These are phyloP conservation scores for Sphaerostilbella broomeana DNA, from an alignment of 2,329 filamentous ascomycete species.

Conservation along the genomic window DNA sequence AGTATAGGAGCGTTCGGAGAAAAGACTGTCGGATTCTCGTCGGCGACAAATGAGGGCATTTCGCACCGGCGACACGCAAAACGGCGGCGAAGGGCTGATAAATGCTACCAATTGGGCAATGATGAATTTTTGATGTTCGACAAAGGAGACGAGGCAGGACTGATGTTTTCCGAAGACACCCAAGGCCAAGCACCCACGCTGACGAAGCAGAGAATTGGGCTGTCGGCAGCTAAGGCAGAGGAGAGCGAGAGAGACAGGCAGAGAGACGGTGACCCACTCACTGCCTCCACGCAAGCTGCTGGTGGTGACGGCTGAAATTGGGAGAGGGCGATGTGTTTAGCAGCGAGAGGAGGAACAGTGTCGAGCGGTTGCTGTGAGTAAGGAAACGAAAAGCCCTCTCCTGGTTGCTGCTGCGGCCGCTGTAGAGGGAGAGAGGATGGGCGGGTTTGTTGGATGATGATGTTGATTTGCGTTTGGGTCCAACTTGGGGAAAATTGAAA, in stretches of 20 bases:
- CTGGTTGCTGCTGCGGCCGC: neutral
- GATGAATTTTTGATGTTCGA: constrained; percentile 8
- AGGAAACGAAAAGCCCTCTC: neutral
- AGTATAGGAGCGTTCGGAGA: constrained; percentile 37
- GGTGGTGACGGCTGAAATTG: constrained; percentile 11
- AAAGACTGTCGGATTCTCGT: constrained; percentile 38
- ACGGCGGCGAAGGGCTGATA: constrained; percentile 9
- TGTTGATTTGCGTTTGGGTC: constrained; percentile 1
- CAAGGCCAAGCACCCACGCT: constrained; percentile 6
- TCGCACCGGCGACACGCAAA: constrained; percentile 19
- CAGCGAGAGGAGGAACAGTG: neutral
- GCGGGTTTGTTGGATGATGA: neutral
- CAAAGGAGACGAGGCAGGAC: neutral
- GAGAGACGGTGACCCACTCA: constrained; percentile 13
- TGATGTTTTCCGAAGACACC: constrained; percentile 1
- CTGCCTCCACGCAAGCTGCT: constrained; percentile 4
- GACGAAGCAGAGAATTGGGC: constrained; percentile 13
- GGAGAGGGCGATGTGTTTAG: neutral
- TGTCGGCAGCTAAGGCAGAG: constrained; percentile 10
- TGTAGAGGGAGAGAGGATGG: neutral
- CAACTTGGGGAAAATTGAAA: constrained; percentile 10
- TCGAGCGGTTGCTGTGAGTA: too few species aligned
- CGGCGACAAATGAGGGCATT: constrained; percentile 51
- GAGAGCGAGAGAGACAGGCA: constrained; percentile 12
- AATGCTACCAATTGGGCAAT: constrained; percentile 16